phyloP scores from a whole-genome alignment of 352 stramenopile genomes.

The Pythium dissimile region DNA sequence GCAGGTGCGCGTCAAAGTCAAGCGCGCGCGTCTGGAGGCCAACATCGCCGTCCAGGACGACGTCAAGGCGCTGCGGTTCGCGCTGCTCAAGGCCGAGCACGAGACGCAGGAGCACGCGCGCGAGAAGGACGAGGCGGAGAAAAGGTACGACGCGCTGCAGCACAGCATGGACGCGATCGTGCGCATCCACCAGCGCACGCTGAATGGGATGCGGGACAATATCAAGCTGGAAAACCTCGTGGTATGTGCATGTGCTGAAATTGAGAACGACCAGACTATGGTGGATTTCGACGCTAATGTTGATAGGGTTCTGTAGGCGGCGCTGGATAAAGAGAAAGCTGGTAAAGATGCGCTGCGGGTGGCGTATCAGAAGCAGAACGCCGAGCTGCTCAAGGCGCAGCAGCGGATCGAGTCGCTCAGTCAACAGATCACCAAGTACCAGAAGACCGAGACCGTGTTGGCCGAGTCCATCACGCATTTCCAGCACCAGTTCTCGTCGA shows the following conservation, averaged over 20 bases:
- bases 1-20: slow-evolving; percentile 48
- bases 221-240: slow-evolving; percentile 43
- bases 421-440: slow-evolving; percentile 52
- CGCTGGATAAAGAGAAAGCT: slow-evolving; percentile 55
- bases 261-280: no score
- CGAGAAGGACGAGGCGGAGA: slow-evolving; percentile 19
- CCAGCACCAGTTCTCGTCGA: slow-evolving; percentile 53
- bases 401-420: slow-evolving; percentile 41
- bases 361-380: slow-evolving; percentile 41
- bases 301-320: slow-evolving; percentile 15
- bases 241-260: no score
- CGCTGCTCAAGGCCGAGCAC: slow-evolving; percentile 40
- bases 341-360: slow-evolving; percentile 34
- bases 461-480: slow-evolving; percentile 66
- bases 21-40: slow-evolving; percentile 49
- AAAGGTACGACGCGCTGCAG: slow-evolving; percentile 34
- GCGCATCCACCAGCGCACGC: slow-evolving; percentile 45
- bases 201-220: slow-evolving; percentile 46
- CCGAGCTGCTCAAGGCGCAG: slow-evolving; percentile 34
- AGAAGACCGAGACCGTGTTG: slow-evolving; percentile 75
- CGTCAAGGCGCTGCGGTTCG: slow-evolving; percentile 36
- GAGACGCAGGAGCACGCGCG: slow-evolving; percentile 12
- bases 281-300: no score
- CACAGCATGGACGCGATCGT: slow-evolving; percentile 37
- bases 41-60: slow-evolving; percentile 51